Conservation (phyloP, 1,284 basidiomycete species). For the Thecaphora thlaspeos region DNA sequence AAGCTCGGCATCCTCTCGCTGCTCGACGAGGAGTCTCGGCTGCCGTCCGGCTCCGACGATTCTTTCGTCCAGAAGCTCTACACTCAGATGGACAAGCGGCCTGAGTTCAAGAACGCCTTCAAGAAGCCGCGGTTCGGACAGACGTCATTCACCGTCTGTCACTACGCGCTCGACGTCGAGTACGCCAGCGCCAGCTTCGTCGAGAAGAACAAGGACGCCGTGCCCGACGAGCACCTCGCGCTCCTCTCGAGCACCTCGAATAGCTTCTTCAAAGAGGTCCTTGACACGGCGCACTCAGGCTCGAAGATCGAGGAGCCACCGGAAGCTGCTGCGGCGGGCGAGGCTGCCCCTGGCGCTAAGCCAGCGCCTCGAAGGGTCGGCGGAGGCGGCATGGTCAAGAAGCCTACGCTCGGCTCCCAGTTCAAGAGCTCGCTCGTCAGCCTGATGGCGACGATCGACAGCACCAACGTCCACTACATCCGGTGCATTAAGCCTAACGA, state of each 20-base stretch:
- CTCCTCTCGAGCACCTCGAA: constrained; percentile 84
- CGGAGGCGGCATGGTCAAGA: constrained; percentile 70
- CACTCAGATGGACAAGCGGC: constrained; percentile 74
- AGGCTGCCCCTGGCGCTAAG: constrained; percentile 14
- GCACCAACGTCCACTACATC: constrained; percentile 98
- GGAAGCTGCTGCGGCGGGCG: constrained; percentile 8
- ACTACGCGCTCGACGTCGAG: constrained; percentile 96
- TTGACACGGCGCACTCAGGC: constrained; percentile 64
- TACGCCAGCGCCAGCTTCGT: constrained; percentile 98
- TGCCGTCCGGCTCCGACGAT: constrained; percentile 87
- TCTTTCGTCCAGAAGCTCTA: constrained; percentile 94
- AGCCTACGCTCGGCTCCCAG: constrained; percentile 96
- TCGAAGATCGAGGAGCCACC: constrained; percentile 34
- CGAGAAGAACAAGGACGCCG: constrained; percentile 98
- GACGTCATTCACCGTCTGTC: constrained; percentile 94
- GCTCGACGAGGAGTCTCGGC: constrained; percentile 94
- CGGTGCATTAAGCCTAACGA: constrained; percentile 99
- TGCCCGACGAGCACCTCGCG: constrained; percentile 94
- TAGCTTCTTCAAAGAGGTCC: constrained; percentile 86
- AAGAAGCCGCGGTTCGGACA: constrained; percentile 98
- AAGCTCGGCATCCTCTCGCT: constrained; percentile 92
- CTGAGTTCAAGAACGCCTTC: constrained; percentile 83
- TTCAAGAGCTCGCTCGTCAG: constrained; percentile 94
- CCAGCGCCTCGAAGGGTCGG: constrained; percentile 36
- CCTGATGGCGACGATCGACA: constrained; percentile 94